phyloP scores from a whole-genome alignment of 2,329 filamentous ascomycete genomes.

The Pestalotiopsis sp. region DNA sequence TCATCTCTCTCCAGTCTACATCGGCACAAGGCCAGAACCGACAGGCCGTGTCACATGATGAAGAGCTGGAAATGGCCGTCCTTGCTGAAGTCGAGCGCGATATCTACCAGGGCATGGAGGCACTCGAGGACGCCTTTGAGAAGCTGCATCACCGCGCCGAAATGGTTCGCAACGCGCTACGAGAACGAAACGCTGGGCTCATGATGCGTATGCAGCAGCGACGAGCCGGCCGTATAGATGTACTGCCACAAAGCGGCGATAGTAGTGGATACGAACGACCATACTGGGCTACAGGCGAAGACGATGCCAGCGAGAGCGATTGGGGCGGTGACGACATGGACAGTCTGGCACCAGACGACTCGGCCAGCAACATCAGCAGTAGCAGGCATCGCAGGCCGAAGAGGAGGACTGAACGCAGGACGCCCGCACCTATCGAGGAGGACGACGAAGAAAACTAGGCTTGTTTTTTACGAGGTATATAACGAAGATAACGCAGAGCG shows the following conservation, averaged over 20 bases:
- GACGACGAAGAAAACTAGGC: constrained; percentile 52
- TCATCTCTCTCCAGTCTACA: constrained; percentile 40
- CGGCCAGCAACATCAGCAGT: constrained; percentile 78
- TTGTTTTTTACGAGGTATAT: background rate
- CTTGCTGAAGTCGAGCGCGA: constrained; percentile 91
- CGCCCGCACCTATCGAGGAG: constrained; percentile 74
- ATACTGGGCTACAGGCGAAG: constrained; percentile 45
- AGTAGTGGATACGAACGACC: constrained; percentile 52
- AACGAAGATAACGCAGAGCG: background rate
- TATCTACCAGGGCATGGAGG: constrained; percentile 93
- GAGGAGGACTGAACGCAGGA: constrained; percentile 68
- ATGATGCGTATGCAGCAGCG: constrained; percentile 65
- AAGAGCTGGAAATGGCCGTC: constrained; percentile 89
- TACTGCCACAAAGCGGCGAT: constrained; percentile 53
- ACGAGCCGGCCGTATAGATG: constrained; percentile 51
- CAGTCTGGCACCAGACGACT: constrained; percentile 76
- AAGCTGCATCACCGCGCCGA: constrained; percentile 86
- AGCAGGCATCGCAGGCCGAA: constrained; percentile 69
- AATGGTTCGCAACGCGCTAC: constrained; percentile 74
- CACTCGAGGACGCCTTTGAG: constrained; percentile 91
- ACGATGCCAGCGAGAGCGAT: constrained; percentile 59
- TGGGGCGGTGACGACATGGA: constrained; percentile 58
- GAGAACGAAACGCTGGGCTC: constrained; percentile 81
- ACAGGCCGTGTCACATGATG: constrained; percentile 80
- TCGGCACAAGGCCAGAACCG: constrained; percentile 43